Conservation (phyloP, 768 basidiomycete genomes). For the Amanita exitialis region DNA sequence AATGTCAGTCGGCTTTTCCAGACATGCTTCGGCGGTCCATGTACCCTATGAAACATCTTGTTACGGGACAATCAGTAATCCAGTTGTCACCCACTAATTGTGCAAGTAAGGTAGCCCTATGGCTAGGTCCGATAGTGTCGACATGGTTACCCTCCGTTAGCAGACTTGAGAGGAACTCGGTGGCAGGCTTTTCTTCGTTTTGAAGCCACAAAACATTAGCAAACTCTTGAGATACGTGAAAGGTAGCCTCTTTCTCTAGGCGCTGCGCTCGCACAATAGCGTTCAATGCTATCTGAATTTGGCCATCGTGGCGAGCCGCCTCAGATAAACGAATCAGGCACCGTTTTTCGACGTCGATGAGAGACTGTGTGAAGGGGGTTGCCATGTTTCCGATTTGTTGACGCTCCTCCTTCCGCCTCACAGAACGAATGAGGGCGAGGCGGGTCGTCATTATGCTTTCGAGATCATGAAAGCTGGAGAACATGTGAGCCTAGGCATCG, state of each 20-base stretch:
- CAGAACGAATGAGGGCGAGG: constrained; percentile 69
- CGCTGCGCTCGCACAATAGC: constrained; percentile 69
- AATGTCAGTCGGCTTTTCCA: constrained; percentile 71
- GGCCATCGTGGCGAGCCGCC: constrained; percentile 57
- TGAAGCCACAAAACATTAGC: constrained; percentile 86
- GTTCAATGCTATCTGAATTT: constrained; percentile 79
- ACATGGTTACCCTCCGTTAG: constrained; percentile 8
- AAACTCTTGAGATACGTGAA: constrained; percentile 67
- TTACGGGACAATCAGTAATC: not conserved
- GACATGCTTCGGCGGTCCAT: constrained; percentile 83
- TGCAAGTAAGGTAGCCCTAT: constrained; percentile 41
- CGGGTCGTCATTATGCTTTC: constrained; percentile 79
- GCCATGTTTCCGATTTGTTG: constrained; percentile 66
- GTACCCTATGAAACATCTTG: constrained; percentile 47
- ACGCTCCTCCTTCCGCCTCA: constrained; percentile 57
- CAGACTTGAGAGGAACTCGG: constrained; percentile 51
- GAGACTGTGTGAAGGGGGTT: constrained; percentile 36
- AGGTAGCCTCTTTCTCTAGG: constrained; percentile 33
- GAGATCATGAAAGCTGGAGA: constrained; percentile 55
- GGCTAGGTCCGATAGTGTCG: constrained; percentile 1
- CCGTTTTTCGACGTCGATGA: constrained; percentile 53
- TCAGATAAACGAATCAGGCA: constrained; percentile 65
- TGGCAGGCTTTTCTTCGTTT: constrained; percentile 76
- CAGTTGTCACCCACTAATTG: constrained; percentile 44
- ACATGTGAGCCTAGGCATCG: constrained; percentile 4